Conservation (phyloP, 2,329 filamentous ascomycete genomes). For the Fusarium sp. region DNA sequence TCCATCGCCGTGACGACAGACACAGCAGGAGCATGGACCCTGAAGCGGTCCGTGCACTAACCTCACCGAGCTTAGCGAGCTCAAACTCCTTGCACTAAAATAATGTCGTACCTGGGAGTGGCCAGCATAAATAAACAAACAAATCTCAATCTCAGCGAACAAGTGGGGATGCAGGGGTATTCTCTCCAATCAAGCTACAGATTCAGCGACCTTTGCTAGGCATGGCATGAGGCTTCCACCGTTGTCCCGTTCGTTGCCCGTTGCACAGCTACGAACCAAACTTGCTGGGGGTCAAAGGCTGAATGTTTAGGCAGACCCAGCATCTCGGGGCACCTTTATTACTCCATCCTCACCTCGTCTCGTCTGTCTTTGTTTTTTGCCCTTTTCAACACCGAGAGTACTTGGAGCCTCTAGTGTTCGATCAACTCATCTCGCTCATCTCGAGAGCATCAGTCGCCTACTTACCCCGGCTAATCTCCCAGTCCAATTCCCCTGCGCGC, state of each 20-base stretch:
- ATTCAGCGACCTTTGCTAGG: conserved; percentile 22
- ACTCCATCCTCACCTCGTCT: conserved; percentile 32
- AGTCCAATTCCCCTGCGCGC: conserved; percentile 39
- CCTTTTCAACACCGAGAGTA: conserved; percentile 6
- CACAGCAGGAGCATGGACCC: conserved; percentile 26
- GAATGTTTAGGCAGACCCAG: conserved; percentile 28
- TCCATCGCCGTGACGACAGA: conserved; percentile 52
- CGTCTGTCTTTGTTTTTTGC: conserved; percentile 20
- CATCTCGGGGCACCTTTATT: conserved; percentile 39
- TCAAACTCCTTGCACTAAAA: conserved; percentile 38
- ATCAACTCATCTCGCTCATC: conserved; percentile 15
- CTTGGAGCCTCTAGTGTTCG: conserved; percentile 11
- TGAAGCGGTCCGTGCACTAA: conserved; percentile 39
- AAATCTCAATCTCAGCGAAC: conserved; percentile 43
- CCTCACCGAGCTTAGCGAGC: conserved; percentile 33
- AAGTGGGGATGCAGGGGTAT: conserved; percentile 26
- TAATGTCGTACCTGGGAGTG: conserved; percentile 39
- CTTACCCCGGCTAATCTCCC: conserved; percentile 42
- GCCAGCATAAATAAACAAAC: conserved; percentile 52
- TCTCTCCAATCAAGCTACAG: conserved; percentile 38
- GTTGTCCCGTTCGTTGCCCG: conserved; percentile 45
- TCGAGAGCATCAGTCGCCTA: conserved; percentile 31
- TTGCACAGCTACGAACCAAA: conserved; percentile 43
- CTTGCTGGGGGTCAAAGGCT: conserved; percentile 4
- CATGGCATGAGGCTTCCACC: conserved; percentile 35